Percentiles rank a stretch among this genome's conserved stretches.
These are phyloP conservation scores for Pythium plurisporium DNA, from an alignment of 352 stramenopile genomes.

Conservation along the genomic window DNA sequence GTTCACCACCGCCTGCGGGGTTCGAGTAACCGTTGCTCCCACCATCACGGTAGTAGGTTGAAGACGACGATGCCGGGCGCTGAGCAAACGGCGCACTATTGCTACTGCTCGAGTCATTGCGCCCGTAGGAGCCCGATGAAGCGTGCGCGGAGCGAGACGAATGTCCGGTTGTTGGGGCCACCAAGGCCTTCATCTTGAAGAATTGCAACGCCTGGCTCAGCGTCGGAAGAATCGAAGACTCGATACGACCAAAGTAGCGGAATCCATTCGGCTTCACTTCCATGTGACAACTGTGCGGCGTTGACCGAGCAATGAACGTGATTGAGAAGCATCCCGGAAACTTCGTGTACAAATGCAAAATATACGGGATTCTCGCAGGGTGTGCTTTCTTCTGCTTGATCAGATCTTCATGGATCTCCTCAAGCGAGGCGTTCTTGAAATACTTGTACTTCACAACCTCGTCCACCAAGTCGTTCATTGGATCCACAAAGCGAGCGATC, in stretches of 20 bases:
- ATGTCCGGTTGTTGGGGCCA: constrained; percentile 35
- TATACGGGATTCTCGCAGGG: constrained; percentile 78
- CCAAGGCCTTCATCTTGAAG: constrained; percentile 88
- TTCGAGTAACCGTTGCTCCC: constrained; percentile 20
- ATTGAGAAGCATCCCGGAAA: constrained; percentile 89
- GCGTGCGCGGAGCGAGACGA: constrained; percentile 31
- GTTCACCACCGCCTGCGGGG: constrained; percentile 33
- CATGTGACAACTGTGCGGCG: constrained; percentile 82
- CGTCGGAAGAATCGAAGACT: constrained; percentile 79
- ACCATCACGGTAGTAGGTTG: constrained; percentile 25
- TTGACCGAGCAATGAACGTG: constrained; percentile 82
- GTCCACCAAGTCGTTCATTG: constrained; percentile 86
- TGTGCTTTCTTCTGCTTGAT: constrained; percentile 89
- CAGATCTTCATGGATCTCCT: constrained; percentile 80
- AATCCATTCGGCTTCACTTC: constrained; percentile 82
- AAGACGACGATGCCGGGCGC: constrained; percentile 27
- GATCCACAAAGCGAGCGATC: constrained; percentile 83
- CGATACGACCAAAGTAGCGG: constrained; percentile 84
- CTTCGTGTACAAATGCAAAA: constrained; percentile 80
- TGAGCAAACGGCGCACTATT: constrained; percentile 62
- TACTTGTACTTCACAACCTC: constrained; percentile 88
- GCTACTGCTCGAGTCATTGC: constrained; percentile 33
- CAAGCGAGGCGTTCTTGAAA: constrained; percentile 60
- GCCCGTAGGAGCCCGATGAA: constrained; percentile 37
- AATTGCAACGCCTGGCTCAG: constrained; percentile 80